phyloP scores from a whole-genome alignment of 805 yeast species.

The Sungouiozyma ichnusensis region DNA sequence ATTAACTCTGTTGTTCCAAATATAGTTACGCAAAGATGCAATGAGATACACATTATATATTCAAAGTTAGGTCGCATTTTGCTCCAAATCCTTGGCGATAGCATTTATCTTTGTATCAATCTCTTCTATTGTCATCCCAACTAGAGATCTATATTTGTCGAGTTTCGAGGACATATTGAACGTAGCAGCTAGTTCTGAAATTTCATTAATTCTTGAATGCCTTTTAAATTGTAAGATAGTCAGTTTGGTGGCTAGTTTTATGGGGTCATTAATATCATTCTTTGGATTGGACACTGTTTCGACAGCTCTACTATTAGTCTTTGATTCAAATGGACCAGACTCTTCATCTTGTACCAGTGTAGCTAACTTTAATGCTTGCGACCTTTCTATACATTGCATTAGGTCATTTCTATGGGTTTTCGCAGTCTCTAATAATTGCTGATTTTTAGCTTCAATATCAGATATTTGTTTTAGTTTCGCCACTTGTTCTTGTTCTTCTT shows the following conservation, averaged over 20 bases:
- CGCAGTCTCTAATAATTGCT: constrained; percentile 4
- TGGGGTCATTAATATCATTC: constrained; percentile 6
- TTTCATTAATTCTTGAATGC: constrained; percentile 32
- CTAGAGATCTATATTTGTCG: constrained; percentile 69
- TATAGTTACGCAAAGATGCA: too few relatives aligned
- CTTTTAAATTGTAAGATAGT: constrained; percentile 46
- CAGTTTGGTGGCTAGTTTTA: constrained; percentile 32
- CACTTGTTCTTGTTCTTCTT: too few relatives aligned
- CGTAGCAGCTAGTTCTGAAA: constrained; percentile 40
- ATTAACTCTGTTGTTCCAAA: too few relatives aligned
- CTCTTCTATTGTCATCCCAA: constrained; percentile 70
- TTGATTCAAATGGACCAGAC: constrained; percentile 7
- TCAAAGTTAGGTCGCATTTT: constrained; percentile 3
- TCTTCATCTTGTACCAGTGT: constrained; percentile 49
- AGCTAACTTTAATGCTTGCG: constrained; percentile 54
- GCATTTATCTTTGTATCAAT: constrained; percentile 77
- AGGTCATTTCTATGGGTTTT: constrained; percentile 7
- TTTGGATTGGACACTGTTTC: not conserved
- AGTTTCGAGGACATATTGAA: constrained; percentile 44
- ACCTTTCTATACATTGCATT: constrained; percentile 40
- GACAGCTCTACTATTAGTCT: not conserved
- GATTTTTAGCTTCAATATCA: constrained; percentile 1
- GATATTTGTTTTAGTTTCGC: not conserved
- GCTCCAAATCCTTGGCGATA: constrained; percentile 39
- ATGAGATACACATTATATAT: too few relatives aligned